Percentiles rank a stretch among this genome's conserved stretches.
phyloP scores from a whole-genome alignment of 768 basidiomycete genomes.

The Tricholoma hemisulphureum region DNA sequence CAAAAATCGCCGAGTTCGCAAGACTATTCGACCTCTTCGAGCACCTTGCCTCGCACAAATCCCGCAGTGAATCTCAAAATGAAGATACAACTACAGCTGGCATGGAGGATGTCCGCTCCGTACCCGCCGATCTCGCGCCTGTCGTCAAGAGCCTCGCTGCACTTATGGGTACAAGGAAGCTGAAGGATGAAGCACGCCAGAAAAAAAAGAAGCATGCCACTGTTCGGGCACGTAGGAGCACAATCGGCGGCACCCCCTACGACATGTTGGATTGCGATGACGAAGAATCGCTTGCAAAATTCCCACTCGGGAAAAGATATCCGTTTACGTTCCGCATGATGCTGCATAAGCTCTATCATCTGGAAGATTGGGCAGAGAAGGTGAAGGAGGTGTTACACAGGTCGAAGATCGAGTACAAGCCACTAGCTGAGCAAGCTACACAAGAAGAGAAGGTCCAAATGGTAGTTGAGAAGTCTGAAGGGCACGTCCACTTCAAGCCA shows the following conservation, averaged over 20 bases:
- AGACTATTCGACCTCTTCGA: slow-evolving; percentile 55
- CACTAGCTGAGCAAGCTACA: slow-evolving; percentile 41
- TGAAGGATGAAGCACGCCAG: not conserved
- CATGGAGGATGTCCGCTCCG: slow-evolving; percentile 18
- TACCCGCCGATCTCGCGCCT: slow-evolving; percentile 39
- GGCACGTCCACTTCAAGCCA: slow-evolving; percentile 28
- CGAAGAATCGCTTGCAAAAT: slow-evolving; percentile 35
- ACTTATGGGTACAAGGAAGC: slow-evolving; percentile 17
- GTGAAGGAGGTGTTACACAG: slow-evolving; percentile 51
- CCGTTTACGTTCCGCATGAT: slow-evolving; percentile 67
- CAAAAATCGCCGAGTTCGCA: slow-evolving; percentile 51
- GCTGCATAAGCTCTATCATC: slow-evolving; percentile 62
- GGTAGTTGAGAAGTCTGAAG: slow-evolving; percentile 11
- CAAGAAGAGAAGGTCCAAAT: slow-evolving; percentile 15
- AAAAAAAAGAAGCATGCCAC: slow-evolving; percentile 1
- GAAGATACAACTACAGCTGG: slow-evolving; percentile 22
- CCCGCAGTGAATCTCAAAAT: slow-evolving; percentile 29
- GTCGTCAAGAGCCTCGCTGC: slow-evolving; percentile 33
- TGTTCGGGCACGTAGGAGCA: slow-evolving; percentile 27
- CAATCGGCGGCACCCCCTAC: slow-evolving; percentile 17
- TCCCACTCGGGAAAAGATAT: slow-evolving; percentile 46
- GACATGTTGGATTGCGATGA: slow-evolving; percentile 15
- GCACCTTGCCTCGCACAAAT: slow-evolving; percentile 45
- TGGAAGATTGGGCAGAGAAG: slow-evolving; percentile 58
- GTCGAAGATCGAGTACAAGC: slow-evolving; percentile 56